Evolutionary conservation across 441 rosid species (phyloP), one percentile per base, ranked within the genome.

Genomic region (Populus trichocarpa): DNA sequence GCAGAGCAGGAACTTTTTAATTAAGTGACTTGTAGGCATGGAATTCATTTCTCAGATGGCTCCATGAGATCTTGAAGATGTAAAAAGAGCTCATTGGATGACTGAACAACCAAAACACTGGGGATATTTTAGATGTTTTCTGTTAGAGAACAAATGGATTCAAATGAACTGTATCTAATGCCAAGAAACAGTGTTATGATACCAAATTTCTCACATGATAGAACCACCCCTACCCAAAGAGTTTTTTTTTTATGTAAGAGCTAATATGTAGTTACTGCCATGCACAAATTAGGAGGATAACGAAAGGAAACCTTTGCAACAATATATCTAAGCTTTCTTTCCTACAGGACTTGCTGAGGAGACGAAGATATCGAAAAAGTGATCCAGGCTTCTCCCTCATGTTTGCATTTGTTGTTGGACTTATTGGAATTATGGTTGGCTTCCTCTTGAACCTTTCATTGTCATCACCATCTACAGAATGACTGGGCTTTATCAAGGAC

Each of bases 391-490:
- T 95, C 86, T 92, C 99, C 53, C 67, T 96, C 69, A 90, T 77
- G 67, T 92, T 94, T 59, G 97, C 98, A 22, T 86, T 88, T 25
- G 68, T 92, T 46, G 97, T 94, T 76, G 98, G 92, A 76, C 87
- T 94, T 57, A 85, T 94, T 14, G 97, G 99, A 40, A 86, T 96
- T 71, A 80, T 90, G 89, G 87, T 85, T 22, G 98, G 99, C 23
- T 88, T 91, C 78, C 86, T 94, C 78, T 81, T 94, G 88, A 92
- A 94, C 81, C 84, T 90, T 64, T 79, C 90, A 8, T 71, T 90
- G 80, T 87, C 98, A 75, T 91, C 97, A 13, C 89, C 76, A 35
- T 20, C 85, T 8, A 71, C 79, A 35, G 68, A 76, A 69, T 79
- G 73, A 75, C 50, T 61, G 30, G 63, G 74, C 65, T 10, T 64